Evolutionary conservation across 2,329 filamentous ascomycete species (phyloP), one percentile per base, ranked within the genome.

Genomic region (Paraconiothyrium sp.): DNA sequence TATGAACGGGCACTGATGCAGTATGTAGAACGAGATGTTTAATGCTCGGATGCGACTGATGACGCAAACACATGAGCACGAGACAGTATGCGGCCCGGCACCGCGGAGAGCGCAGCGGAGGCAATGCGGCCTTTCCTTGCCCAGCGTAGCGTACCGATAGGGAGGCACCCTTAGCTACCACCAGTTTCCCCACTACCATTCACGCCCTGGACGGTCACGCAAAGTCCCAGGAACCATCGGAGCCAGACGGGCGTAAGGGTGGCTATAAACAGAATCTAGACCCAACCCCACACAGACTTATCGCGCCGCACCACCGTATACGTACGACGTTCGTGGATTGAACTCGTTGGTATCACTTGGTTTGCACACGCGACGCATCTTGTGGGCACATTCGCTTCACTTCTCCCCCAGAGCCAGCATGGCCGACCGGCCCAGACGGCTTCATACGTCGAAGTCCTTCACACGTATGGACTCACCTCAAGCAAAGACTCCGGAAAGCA

Each of bases 361-460:
- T 50, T 64, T 63, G 65, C 71, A 71, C 69, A 64, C 71, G 69
- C 72, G 67, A 22, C 32, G 27, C 49, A 20, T 16, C 59, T 58
- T 46, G 50, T 43, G 54, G 52, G 58, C 60, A 30, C 64, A 55
- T 49, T 60, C 62, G 14, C 49, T 46, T 27, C 27, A 47, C 61
- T 47, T 22, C 51, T 46, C 30, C 48, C 27, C 64, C 24, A 46
- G 58, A 60, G 60, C 62, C 54, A 65, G 27, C 62, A 77, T 78
- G 72, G 64, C 74, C 43, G 72, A 67, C 43, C 67, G 72, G 57
- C 75, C 79, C 7, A 73, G 71, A 50, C 68, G 77, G 47, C 72
- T 82, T 22, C 80, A 82, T 49, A 69, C 78, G 50, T 80, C 82
- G 43, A 76, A 79, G 49, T 85, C 83, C 35, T 86, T 86, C 70